phyloP scores from a whole-genome alignment of 129 eudicot genomes.

The Mikania micrantha region DNA sequence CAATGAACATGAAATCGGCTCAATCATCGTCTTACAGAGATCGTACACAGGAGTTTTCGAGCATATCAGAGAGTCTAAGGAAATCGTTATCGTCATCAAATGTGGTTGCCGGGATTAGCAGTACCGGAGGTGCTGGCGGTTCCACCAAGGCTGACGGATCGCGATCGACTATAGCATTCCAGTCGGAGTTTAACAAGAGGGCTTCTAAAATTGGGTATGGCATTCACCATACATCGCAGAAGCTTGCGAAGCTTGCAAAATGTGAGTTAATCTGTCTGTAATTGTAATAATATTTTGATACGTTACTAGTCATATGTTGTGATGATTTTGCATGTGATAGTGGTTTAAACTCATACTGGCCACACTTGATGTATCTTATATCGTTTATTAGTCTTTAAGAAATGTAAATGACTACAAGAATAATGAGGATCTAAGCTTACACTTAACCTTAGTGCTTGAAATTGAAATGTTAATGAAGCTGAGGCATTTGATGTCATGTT shows the following conservation, averaged over 20 bases:
- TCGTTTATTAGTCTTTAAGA: slow-evolving; percentile 5
- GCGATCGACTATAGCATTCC: slow-evolving; percentile 48
- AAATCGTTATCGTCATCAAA: slow-evolving; percentile 33
- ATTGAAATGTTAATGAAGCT: not conserved
- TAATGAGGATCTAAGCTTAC: slow-evolving; percentile 13
- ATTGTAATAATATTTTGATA: not conserved
- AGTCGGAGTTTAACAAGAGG: slow-evolving; percentile 68
- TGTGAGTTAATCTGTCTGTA: slow-evolving; percentile 39
- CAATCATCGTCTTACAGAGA: slow-evolving; percentile 62
- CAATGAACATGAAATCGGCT: slow-evolving; percentile 39
- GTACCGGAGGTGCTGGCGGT: slow-evolving; percentile 23
- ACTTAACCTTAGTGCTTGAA: not conserved
- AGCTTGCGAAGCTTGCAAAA: slow-evolving; percentile 77
- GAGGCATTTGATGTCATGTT: not conserved
- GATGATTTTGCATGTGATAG: slow-evolving; percentile 1
- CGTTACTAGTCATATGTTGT: not conserved
- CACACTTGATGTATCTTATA: slow-evolving; percentile 27
- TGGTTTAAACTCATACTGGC: not conserved
- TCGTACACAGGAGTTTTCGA: slow-evolving; percentile 66
- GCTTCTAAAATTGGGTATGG: slow-evolving; percentile 83
- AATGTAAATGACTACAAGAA: not conserved
- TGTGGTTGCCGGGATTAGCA: slow-evolving; percentile 23
- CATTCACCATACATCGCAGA: slow-evolving; percentile 85
- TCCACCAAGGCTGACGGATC: slow-evolving; percentile 31
- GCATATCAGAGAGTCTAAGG: slow-evolving; percentile 48